Evolutionary conservation across 768 basidiomycete species (phyloP), one percentile per base, ranked within the genome.

Genomic region (Leucocoprinus birnbaumii): DNA sequence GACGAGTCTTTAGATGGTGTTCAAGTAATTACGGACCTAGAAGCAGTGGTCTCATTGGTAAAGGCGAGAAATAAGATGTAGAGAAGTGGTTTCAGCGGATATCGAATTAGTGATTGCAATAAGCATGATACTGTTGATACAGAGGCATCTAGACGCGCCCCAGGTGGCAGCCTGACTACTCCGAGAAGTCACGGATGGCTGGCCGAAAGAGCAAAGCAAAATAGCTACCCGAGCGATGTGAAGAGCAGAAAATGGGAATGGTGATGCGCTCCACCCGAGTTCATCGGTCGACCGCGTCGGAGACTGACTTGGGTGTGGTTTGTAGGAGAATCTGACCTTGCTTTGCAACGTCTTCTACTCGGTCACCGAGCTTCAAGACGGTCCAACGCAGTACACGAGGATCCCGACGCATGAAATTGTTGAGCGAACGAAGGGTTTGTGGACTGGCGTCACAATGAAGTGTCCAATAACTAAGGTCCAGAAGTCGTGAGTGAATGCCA

Each of bases 381-480:
- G 89, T 91, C 83, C 87, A 89, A 18, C 91, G 80, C 51, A 96
- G 73, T 13, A 96, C 90, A 27, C 87, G 82, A 10, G 91, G 91
- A 63, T 96, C 94, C 50, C 77, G 77, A 7, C 87, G 83, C 68
- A 95, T 79, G 53, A 87, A 75, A 8, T 73, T 69, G 60, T 84
- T 83, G n/a, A 96, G 74, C 0, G 79, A 73, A 5, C 75, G 73
- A 47, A 95, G 74, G 0, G 83, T 85, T 37, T 75, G 74, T 10
- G 93, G 93, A 8, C 88, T 87, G 3, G 90, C 83, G 74, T 96
- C 94, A 67, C 94, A 96, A 65, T 91, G 82, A 75, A 96, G 81
- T 3, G 88, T 86, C 91, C 91, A 95, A 67, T 94, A 94, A 62
- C 93, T 95, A 61, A 25, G 31, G 22, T 40, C 24, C 50, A 58